Base-by-base conservation (phyloP, 768 basidiomycete species). In the Lanmaoa rubissima region DNA sequence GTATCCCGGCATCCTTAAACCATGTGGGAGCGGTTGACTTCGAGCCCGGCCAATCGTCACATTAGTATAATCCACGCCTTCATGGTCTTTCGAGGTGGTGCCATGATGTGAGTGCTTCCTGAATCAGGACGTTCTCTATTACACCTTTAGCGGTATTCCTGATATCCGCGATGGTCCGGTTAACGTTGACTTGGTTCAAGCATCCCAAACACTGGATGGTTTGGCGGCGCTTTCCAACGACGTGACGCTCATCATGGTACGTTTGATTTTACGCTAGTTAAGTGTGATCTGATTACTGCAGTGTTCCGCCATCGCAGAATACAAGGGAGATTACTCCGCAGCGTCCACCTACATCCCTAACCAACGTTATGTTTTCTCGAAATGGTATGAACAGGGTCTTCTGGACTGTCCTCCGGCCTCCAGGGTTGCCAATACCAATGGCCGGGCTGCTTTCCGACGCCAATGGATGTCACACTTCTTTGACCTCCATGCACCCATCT, bases 191-290 rank as follows among this genome's bases (percentile, higher is more conserved):
- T 51, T 55, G 53, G 52, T 41, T 52, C 7, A 24, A 43, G 53
- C 51, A 46, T 39, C 46, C 58, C 48, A 41, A 34, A 31, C 67
- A 67, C 66, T 69, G 66, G 61, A 66, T 67, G 66, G 66, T 69
- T 48, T 47, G 54, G 42, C 48, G 39, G 49, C 50, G 49, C 54
- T 54, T 51, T 47, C 40, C 53, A 57, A 38, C 48, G 36, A 48
- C 55, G 41, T 54, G 42, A 58, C 44, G 31, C 34, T 51, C 19
- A 34, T 24, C 16, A 50, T 48, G 55, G 57, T 58, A 48, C 34
- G 54, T 53, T 32, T 53, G 24, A 54, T 56, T 16, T 55, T 13
- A 14, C 46, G 36, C 54, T 26, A 35, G 36, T 43, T 40, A 24
- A 24, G 32, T 47, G 8, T n/a, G 53, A 36, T 59, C 21, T 45